Percentiles rank a stretch among this genome's conserved stretches.
These are phyloP conservation scores for Raffaelea albimanens DNA, from an alignment of 2,329 filamentous ascomycete species.

Conservation along the genomic window DNA sequence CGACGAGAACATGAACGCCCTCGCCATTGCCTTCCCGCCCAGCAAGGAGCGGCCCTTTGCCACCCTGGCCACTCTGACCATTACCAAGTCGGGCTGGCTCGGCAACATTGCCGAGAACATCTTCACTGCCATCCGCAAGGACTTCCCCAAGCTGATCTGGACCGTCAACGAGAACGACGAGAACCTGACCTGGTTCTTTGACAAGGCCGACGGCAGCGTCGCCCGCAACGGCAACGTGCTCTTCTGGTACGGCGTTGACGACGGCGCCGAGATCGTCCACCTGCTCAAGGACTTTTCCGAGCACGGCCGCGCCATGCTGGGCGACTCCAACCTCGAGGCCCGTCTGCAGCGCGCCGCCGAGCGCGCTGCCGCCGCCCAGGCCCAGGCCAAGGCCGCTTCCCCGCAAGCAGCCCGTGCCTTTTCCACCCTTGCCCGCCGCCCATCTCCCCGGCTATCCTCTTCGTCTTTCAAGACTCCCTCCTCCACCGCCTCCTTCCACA, in stretches of 20 bases:
- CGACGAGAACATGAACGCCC: conserved; percentile 85
- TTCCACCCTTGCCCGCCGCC: conserved; percentile 47
- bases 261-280: conserved; percentile 68
- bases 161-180: conserved; percentile 95
- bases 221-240: conserved; percentile 79
- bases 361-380: conserved; percentile 31
- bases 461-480: too few species aligned
- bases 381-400: conserved; percentile 1
- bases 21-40: conserved; percentile 79
- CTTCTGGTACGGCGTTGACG: conserved; percentile 91
- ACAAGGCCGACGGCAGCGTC: conserved; percentile 89
- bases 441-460: background rate
- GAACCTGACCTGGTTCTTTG: conserved; percentile 96
- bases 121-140: conserved; percentile 87
- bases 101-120: conserved; percentile 94
- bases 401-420: conserved; percentile 57
- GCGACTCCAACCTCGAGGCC: conserved; percentile 81
- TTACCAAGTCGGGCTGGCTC: conserved; percentile 90
- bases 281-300: conserved; percentile 79
- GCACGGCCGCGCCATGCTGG: conserved; percentile 77
- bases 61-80: conserved; percentile 81
- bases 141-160: conserved; percentile 85
- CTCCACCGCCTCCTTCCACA: conserved; percentile 9
- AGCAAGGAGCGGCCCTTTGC: conserved; percentile 57
- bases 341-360: conserved; percentile 70